These are phyloP conservation scores for Tulasnella calospora DNA, from an alignment of 768 basidiomycete species.

Conservation along the genomic window DNA sequence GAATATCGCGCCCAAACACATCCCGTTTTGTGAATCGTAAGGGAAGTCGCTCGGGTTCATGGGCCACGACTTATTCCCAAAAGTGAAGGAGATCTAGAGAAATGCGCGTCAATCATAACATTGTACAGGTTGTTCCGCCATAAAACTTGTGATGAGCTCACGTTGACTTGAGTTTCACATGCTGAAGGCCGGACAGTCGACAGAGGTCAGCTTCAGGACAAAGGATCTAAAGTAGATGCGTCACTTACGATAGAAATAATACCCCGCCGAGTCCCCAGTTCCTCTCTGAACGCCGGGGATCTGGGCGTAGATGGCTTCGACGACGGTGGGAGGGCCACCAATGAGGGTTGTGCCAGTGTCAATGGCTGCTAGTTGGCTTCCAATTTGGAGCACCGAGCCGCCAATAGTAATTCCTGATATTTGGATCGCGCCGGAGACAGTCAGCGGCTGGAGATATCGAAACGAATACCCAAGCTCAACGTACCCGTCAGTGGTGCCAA, in stretches of 20 bases:
- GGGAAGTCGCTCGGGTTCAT: constrained; percentile 26
- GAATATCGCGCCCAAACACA: constrained; percentile 27
- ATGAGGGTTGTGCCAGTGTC: constrained; percentile 29
- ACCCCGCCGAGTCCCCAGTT: constrained; percentile 23
- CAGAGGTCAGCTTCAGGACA: not conserved
- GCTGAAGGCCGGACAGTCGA: constrained; percentile 1
- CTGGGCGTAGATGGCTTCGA: constrained; percentile 14
- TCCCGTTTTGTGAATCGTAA: not conserved
- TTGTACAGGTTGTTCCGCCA: constrained; percentile 55
- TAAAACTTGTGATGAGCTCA: constrained; percentile 35
- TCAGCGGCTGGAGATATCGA: not conserved
- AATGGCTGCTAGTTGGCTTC: constrained; percentile 13
- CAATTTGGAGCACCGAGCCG: not conserved
- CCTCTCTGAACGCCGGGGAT: constrained; percentile 17
- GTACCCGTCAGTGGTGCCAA: constrained; percentile 22
- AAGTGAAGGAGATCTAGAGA: constrained; percentile 16
- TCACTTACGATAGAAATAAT: constrained; percentile 26
- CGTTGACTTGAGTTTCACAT: constrained; percentile 14
- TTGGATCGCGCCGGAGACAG: not conserved
- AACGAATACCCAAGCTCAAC: not conserved
- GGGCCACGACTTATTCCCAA: constrained; percentile 24
- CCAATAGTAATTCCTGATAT: not conserved
- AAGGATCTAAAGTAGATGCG: not conserved
- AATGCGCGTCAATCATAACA: not conserved
- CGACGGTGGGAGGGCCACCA: constrained; percentile 26